A percentile compares a stretch with the other conserved stretches of the same genome.
Conservation (phyloP, 2,329 filamentous ascomycete species). For the Fusarium odoratissimum region DNA sequence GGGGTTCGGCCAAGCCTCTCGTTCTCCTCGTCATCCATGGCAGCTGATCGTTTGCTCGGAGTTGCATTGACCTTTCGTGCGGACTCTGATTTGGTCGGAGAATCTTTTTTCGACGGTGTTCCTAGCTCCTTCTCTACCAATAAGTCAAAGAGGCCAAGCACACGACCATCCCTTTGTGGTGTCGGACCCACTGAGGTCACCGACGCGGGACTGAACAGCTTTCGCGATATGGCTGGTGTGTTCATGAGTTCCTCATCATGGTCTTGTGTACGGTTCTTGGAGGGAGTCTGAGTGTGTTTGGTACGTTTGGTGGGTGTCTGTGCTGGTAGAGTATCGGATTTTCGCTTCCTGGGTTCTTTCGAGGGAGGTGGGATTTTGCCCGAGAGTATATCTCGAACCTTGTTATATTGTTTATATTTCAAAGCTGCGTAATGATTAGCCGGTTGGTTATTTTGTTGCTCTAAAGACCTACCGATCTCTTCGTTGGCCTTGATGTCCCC, state of each 20-base stretch:
- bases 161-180: constrained; percentile 80
- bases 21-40: constrained; percentile 45
- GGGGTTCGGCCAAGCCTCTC: constrained; percentile 60
- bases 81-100: constrained; percentile 35
- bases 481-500: constrained; percentile 81
- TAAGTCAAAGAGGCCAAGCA: constrained; percentile 82
- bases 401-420: constrained; percentile 83
- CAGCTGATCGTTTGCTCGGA: constrained; percentile 57
- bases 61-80: constrained; percentile 51
- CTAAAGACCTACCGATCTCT: constrained; percentile 69
- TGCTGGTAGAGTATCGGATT: constrained; percentile 49
- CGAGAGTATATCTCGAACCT: constrained; percentile 67
- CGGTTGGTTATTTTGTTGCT: not conserved
- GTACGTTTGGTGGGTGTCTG: constrained; percentile 65
- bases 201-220: constrained; percentile 68
- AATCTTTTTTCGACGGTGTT: constrained; percentile 60
- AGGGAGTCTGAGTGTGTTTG: constrained; percentile 61
- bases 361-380: constrained; percentile 61
- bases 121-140: constrained; percentile 63
- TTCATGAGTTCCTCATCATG: constrained; percentile 59
- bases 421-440: constrained; percentile 58
- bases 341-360: constrained; percentile 57
- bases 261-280: constrained; percentile 48
- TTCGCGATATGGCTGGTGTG: constrained; percentile 68
- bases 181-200: constrained; percentile 79